Evolutionary conservation across 2,329 filamentous ascomycete genomes (phyloP).

Genomic region (Fusarium sp.): DNA sequence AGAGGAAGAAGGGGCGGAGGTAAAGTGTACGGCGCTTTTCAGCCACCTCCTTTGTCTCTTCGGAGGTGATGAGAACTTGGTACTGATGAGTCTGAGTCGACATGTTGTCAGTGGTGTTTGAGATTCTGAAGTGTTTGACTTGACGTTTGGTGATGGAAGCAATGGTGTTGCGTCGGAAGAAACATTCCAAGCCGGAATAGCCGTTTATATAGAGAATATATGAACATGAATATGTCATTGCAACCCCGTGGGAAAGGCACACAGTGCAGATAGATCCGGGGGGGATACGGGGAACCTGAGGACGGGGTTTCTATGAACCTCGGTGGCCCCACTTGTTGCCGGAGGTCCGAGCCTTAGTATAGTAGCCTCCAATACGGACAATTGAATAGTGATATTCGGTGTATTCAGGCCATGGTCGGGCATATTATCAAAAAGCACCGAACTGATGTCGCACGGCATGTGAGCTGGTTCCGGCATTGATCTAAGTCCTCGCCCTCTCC

Average conservation of each 20-base stretch:
- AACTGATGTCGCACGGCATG: background rate
- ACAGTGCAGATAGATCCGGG: background rate
- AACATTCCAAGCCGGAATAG: background rate
- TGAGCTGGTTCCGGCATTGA: background rate
- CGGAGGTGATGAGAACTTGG: background rate
- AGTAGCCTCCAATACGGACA: background rate
- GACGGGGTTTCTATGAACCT: background rate
- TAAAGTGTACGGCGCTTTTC: conserved; percentile 19
- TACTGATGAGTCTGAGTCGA: background rate
- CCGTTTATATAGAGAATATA: background rate
- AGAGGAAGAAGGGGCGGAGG: conserved; percentile 18
- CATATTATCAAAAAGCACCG: background rate
- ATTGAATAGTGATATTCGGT: background rate
- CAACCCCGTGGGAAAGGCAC: background rate
- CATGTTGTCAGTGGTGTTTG: background rate
- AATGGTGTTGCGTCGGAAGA: background rate
- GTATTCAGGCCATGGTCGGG: background rate
- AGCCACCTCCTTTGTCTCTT: conserved; percentile 1
- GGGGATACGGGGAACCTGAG: background rate
- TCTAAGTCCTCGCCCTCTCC: background rate
- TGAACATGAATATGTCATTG: background rate
- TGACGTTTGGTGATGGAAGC: background rate
- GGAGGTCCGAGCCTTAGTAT: background rate
- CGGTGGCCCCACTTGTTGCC: background rate
- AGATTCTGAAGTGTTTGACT: background rate